phyloP scores from a whole-genome alignment of 225 moss, liverwort and hornwort genomes.

The Straminergon stramineum region DNA sequence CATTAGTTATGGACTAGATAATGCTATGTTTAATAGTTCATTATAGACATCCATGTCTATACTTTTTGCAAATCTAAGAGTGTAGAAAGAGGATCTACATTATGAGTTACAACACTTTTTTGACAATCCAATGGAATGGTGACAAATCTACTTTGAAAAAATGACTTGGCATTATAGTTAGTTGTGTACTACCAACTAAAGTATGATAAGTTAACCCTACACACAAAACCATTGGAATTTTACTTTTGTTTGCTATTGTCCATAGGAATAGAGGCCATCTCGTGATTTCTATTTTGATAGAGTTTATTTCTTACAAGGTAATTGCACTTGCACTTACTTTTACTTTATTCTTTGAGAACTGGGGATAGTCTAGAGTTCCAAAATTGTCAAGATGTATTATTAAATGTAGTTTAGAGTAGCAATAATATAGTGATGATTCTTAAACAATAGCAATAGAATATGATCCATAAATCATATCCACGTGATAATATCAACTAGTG shows the following conservation, averaged over 20 bases:
- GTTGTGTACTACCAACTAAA: background rate
- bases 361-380: rapidly evolving
- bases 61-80: no score
- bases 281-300: background rate
- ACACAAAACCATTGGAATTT: rapidly evolving
- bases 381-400: background rate
- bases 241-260: background rate
- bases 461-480: background rate
- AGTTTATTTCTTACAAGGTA: background rate
- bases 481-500: background rate
- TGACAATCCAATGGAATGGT: no score
- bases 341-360: background rate
- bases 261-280: rapidly evolving
- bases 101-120: no score
- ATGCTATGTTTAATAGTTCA: no score
- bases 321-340: background rate
- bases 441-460: background rate
- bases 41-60: no score
- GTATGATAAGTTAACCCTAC: background rate
- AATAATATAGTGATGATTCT: background rate
- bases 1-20: no score
- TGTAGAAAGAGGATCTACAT: no score
- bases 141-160: no score
- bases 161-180: no score
- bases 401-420: background rate